Evolutionary conservation across 179 eudicot species (phyloP), one percentile per base, ranked within the genome.

Genomic region (Sideroxylon spinosum): DNA sequence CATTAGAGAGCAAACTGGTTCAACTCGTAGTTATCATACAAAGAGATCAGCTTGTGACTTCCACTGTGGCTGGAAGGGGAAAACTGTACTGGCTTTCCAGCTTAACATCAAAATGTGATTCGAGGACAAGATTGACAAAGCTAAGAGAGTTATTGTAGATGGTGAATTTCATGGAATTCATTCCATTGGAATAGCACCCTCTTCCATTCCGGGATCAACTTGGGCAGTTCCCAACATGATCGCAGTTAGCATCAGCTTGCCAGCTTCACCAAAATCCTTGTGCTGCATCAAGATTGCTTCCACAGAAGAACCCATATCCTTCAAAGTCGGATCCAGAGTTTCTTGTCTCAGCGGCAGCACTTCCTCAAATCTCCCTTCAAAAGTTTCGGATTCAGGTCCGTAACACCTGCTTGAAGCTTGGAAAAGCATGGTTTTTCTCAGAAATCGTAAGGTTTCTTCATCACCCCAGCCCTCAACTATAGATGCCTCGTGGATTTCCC

Each of bases 211-310:
- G n/a, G 72, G 46, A 76, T 85, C 91, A 37, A 53, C 86, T 49
- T 73, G 79, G 8, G 75, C 82, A 50, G 78, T 81, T 64, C 95
- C 99, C 74, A 88, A 44, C 96, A 91, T 90, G 52, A 94, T 72
- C 22, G 98, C 92, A 22, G 90, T 89, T 69, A 95, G 79, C 97
- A 93, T 95, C 78, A 95, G 78, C 89, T 90, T 92, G 64, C 96
- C 98, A 0, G 94, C 96, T 48, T 88, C 93, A 0, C 98, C 82
- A 78, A 85, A 95, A 76, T 92, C 94, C 83, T 88, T 93, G 82
- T 95, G 99, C 87, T 90, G 97, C 99, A 90, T 92, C 83, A 95
- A 78, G 57, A 93, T 87, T 13, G 80, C 85, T 83, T 95, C 99
- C 2, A 95, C 98, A 46, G 97, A 95, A 28, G 85, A 84, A 64